Base-by-base conservation (phyloP, 768 basidiomycete species). In the Lactarius tabidus region DNA sequence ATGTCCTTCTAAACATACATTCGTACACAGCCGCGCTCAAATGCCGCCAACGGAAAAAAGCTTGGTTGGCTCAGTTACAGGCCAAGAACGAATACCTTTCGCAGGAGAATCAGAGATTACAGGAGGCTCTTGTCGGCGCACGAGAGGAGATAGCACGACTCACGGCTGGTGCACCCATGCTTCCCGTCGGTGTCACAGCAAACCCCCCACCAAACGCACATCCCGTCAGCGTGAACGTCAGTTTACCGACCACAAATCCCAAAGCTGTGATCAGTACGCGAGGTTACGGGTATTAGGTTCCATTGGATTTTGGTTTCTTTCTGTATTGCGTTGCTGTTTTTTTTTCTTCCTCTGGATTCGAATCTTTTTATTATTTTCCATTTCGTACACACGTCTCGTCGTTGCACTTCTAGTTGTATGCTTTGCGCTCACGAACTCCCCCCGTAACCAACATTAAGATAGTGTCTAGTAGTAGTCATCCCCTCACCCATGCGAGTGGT, bases 1-100 rank as follows among this genome's bases (percentile, higher is more conserved):
- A 60, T 18, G 7, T 62, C 33, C n/a, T 57, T 73, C 65, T 67
- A 36, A n/a, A 36, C 43, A 51, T 41, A 17, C 55, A 55, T 45
- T 26, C 31, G 1, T 33, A 18, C 20, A 12, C 71, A 98, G 96
- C 97, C 67, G 97, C 97, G 7, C 86, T 98, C 70, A 98, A 98
- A 79, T 99, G 97, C 77, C 93, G 97, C 39, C 97, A 99, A 74
- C 90, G 97, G 64, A 99, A 99, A 78, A 99, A 99, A 76, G 94
- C 94, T 6, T 99, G 97, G 97, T 84, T 98, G 17, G 83, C 87
- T 33, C 88, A 91, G 67, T 81, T 99, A 20, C 97, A 99, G 76
- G 85, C 89, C 45, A 95, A 95, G 72, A 94, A 96, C 76, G 97
- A 99, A 74, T 91, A 81, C 70, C 84, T 99, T 45, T 80, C 83